These are phyloP conservation scores for Penicillium sp. DNA, from an alignment of 2,329 filamentous ascomycete genomes.

Conservation along the genomic window DNA sequence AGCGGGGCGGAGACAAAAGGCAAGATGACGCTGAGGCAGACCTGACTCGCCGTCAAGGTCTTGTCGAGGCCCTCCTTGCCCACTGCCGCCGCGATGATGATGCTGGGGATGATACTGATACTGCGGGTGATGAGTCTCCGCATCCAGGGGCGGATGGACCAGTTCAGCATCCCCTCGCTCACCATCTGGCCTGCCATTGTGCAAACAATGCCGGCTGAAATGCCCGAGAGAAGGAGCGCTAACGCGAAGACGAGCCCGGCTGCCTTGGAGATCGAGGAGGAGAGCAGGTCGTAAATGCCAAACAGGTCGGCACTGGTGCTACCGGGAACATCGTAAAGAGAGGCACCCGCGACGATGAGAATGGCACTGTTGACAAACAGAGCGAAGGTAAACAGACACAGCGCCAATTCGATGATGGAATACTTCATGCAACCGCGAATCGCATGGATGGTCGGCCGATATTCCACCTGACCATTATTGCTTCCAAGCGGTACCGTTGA, in stretches of 20 bases:
- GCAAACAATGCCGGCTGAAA: slow-evolving; percentile 78
- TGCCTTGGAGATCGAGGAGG: slow-evolving; percentile 60
- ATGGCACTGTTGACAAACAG: slow-evolving; percentile 81
- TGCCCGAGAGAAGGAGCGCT: slow-evolving; percentile 70
- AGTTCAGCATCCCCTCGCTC: slow-evolving; percentile 71
- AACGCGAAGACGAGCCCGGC: slow-evolving; percentile 81
- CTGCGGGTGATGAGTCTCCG: slow-evolving; percentile 69
- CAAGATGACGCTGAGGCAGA: slow-evolving; percentile 69
- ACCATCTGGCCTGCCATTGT: slow-evolving; percentile 90
- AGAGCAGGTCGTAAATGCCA: slow-evolving; percentile 69
- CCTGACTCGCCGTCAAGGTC: slow-evolving; percentile 70
- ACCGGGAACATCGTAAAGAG: slow-evolving; percentile 58
- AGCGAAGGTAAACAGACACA: slow-evolving; percentile 75
- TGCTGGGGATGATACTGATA: slow-evolving; percentile 74
- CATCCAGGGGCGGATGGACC: slow-evolving; percentile 70
- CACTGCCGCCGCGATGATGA: slow-evolving; percentile 75
- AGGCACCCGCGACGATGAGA: slow-evolving; percentile 72
- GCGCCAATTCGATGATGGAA: slow-evolving; percentile 62
- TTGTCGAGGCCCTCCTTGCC: slow-evolving; percentile 64
- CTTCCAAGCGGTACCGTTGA: slow-evolving; percentile 25
- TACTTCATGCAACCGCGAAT: slow-evolving; percentile 69
- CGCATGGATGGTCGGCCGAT: slow-evolving; percentile 65
- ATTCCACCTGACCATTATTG: slow-evolving; percentile 51
- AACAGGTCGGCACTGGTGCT: slow-evolving; percentile 72
- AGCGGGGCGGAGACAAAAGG: slow-evolving; percentile 78